Percentiles rank a stretch among this genome's conserved stretches.
Conservation (phyloP, 805 yeast genomes). For the Lipomyces yamadae region DNA sequence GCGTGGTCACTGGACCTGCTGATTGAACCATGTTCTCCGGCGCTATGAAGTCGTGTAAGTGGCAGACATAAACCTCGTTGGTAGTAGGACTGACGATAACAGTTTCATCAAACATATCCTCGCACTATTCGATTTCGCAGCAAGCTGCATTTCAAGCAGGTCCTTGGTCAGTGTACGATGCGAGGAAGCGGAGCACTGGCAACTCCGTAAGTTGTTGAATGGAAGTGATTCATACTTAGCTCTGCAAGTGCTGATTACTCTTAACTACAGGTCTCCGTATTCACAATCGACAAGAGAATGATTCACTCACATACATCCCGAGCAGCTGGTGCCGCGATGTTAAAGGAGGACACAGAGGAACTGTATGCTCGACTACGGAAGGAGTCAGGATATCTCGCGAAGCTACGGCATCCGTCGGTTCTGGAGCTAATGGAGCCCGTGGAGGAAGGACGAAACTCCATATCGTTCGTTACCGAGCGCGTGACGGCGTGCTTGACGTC, state of each 20-base stretch:
- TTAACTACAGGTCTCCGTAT: constrained; percentile 67
- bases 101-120: constrained; percentile 35
- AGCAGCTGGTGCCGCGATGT: constrained; percentile 58
- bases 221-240: too few species aligned
- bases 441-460: constrained; percentile 79
- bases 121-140: constrained; percentile 65
- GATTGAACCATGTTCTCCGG: constrained; percentile 26
- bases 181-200: constrained; percentile 68
- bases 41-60: constrained; percentile 35
- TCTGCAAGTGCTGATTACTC: background rate
- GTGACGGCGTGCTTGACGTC: constrained; percentile 62
- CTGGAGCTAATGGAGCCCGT: constrained; percentile 83
- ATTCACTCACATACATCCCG: constrained; percentile 62
- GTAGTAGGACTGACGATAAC: background rate
- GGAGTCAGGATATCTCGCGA: constrained; percentile 74
- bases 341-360: constrained; percentile 60
- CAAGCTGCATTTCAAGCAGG: constrained; percentile 74
- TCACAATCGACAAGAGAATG: constrained; percentile 81
- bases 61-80: background rate
- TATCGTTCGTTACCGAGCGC: constrained; percentile 84
- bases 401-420: constrained; percentile 87
- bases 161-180: constrained; percentile 85
- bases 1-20: constrained; percentile 2
- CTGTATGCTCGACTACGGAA: constrained; percentile 64
- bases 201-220: constrained; percentile 42